These are phyloP conservation scores for Abortiporus biennis DNA, from an alignment of 1,284 basidiomycete species.

Conservation along the genomic window DNA sequence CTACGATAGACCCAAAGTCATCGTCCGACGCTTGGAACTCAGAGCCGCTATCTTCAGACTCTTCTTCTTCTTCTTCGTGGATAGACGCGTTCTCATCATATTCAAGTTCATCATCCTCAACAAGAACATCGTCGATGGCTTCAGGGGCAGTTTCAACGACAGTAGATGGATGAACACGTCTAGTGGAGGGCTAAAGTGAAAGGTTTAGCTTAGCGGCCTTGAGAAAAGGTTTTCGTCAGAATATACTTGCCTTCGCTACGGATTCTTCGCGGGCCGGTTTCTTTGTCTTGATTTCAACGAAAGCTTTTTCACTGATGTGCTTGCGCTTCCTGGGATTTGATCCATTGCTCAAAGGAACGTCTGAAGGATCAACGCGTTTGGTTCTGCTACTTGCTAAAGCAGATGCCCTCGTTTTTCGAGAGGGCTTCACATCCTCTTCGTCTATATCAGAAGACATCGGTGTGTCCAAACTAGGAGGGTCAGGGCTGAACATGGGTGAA, in stretches of 20 bases:
- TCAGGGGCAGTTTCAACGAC: not conserved
- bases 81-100: constrained; percentile 29
- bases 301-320: not conserved
- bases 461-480: constrained; percentile 31
- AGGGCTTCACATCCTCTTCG: no score
- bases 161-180: not conserved
- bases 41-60: constrained; percentile 51
- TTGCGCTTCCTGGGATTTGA: not conserved
- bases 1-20: constrained; percentile 21
- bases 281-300: not conserved
- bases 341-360: not conserved
- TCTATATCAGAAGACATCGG: constrained; percentile 33
- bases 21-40: constrained; percentile 44
- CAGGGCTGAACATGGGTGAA: constrained; percentile 41
- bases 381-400: no score
- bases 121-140: not conserved
- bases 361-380: not conserved
- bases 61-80: constrained; percentile 28
- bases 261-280: not conserved
- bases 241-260: not conserved
- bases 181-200: not conserved
- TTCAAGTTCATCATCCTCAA: constrained; percentile 7
- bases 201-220: not conserved
- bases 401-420: no score
- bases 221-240: not conserved